Evolutionary conservation across 2,329 filamentous ascomycete species (phyloP).

Genomic region (Xylaria sp.): DNA sequence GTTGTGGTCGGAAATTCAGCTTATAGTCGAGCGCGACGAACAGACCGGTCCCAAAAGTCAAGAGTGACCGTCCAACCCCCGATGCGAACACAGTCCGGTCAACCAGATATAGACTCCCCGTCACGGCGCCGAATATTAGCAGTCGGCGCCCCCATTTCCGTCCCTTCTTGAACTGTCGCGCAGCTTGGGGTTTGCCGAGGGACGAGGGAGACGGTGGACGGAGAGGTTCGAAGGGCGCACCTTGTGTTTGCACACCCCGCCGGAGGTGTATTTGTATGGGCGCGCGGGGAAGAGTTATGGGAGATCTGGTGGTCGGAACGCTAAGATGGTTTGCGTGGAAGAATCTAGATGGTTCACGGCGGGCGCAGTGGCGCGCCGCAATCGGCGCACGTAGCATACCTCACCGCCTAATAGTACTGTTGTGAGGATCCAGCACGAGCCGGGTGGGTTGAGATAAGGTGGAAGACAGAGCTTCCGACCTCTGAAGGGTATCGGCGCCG

Average conservation of each 20-base stretch:
- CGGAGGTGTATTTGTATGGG: conserved; percentile 43
- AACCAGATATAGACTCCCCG: conserved; percentile 72
- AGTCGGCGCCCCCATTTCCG: conserved; percentile 83
- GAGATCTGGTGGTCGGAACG: conserved; percentile 28
- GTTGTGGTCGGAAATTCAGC: conserved; percentile 88
- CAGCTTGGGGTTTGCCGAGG: conserved; percentile 76
- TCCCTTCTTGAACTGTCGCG: conserved; percentile 76
- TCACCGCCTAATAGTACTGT: conserved; percentile 11
- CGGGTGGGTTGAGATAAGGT: conserved; percentile 17
- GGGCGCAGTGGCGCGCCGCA: conserved; percentile 34
- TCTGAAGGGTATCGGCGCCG: conserved; percentile 3
- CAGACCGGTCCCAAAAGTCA: conserved; percentile 83
- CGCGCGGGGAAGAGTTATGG: conserved; percentile 29
- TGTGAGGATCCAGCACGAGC: not conserved
- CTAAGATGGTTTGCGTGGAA: conserved; percentile 9
- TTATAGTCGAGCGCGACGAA: conserved; percentile 93
- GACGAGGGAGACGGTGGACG: conserved; percentile 82
- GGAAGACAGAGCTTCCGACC: conserved; percentile 37
- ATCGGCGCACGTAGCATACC: conserved; percentile 40
- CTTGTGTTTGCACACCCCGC: conserved; percentile 44
- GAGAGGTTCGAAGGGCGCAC: conserved; percentile 68
- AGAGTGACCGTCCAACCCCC: conserved; percentile 78
- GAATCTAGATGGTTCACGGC: conserved; percentile 30
- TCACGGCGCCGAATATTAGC: conserved; percentile 67
- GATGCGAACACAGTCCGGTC: conserved; percentile 84